Evolutionary conservation across 176 grass and related monocot genomes (phyloP), one percentile per base, ranked within the genome.

Genomic region (Elaeis guineensis): DNA sequence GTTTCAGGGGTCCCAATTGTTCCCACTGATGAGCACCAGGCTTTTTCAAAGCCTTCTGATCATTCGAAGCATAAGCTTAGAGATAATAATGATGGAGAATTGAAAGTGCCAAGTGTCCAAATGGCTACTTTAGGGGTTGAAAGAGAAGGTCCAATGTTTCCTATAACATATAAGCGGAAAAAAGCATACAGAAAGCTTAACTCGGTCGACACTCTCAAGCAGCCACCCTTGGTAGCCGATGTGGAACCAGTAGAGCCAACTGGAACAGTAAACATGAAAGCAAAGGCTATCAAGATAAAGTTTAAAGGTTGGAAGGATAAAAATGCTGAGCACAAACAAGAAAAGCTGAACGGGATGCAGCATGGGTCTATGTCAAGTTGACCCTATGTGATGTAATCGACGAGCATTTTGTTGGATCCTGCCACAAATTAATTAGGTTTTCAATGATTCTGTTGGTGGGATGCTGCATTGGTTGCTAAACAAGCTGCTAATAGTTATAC

Each of bases 221-320:
- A 54, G 49, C 57, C 23, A 26, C 57, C 24, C 7, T 16, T 5
- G 17, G 16, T 4, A 54, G 19, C 49, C 4, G 22, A 63, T 14
- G 7, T 50, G 2, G 61, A 63, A 9, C 19, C 61, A 50, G 61
- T 19, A 21, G 32, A 11, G 21, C 23, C 51, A 6, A 55, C 18
- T 55, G 52, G 26, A 68, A 35, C 26, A 56, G 51, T 68, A 39
- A 68, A 57, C 29, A n/a, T 52, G 6, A 56, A 56, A 68, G 26
- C 25, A 17, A 56, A 55, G 18, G 9, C 65, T 7, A 68, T 68
- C 16, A 68, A 68, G 65, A 68, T 68, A 9, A 68, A 68, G 52
- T 55, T 68, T 25, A 39, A 28, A 68, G 52, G 52, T 52, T 68
- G n/a, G 25, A 68, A n/a, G 21, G 65, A n/a, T 57, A 39, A 68